Evolutionary conservation across 352 stramenopile species (phyloP), one percentile per base, ranked within the genome.

Genomic region (Phytophthora boehmeriae): DNA sequence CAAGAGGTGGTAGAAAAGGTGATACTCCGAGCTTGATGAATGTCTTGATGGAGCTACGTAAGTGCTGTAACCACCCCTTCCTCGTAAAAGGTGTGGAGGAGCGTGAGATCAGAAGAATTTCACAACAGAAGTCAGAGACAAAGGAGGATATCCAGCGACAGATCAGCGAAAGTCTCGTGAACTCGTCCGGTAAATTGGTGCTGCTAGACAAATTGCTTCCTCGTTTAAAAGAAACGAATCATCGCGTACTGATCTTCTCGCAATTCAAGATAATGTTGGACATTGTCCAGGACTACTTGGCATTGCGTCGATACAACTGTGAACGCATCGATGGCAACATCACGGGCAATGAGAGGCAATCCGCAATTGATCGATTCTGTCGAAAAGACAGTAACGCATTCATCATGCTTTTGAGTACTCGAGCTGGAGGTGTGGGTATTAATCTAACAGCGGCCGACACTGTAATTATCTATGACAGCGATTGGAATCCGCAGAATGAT

Each of bases 211-310:
- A 99, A 63, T 75, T 99, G 8, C 83, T 99, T 5, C 97, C 97
- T 10, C 89, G 94, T 5, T 74, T 99, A 11, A 92, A 98, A 65
- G 83, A 90, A 57, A 96, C 98, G 42, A 96, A 96, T 3, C 97
- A 99, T 61, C 87, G 96, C 16, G 93, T 99, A 23, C 73, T 99
- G 9, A 93, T 99, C 17, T 99, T 99, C 72, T 99, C 92, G 5
- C 98, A 99, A 77, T 97, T 98, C 74, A 98, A 98, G 73, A 98
- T 98, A 42, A 99, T 99, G 97, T 82, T 99, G 46, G 96, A 99
- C 72, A 98, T 99, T 38, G 67, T 99, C 19, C 96, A 99, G 70
- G 98, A 99, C 58, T 99, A 99, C 73, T 68, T 99, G 17, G 66
- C 82, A 9, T 63, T 93, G 28, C 88, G 96, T 19, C 63, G 80